Evolutionary conservation across 768 basidiomycete genomes (phyloP), one percentile per base, ranked within the genome.

Genomic region (Gloeopeniophorella convolvens): DNA sequence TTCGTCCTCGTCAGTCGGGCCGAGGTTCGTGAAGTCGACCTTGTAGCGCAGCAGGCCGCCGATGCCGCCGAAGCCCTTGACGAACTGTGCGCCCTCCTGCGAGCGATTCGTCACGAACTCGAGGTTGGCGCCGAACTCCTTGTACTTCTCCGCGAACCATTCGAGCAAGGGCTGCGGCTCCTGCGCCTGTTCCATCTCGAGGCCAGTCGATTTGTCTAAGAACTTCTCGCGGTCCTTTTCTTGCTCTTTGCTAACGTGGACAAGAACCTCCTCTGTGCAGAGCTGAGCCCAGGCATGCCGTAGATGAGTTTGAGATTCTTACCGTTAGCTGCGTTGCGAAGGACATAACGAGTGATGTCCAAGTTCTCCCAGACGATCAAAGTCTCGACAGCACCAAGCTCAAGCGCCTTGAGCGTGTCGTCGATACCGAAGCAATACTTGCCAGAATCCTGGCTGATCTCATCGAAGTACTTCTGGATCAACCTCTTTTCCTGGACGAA

Each of bases 111-210:
- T 95, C 36, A 98, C 83, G 65, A 98, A 97, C 71, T 94, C 92
- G 54, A 97, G 82, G 59, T 85, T 84, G 44, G 95, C 90, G 55
- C 95, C 96, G 64, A 97, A 98, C 34, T 95, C 91, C 67, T 90
- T 93, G 76, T 98, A 99, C 65, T 94, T 92, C 66, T 98, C 96
- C 37, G 96, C 85, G 66, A 98, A 92, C 96, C 96, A 98, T 67
- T 99, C 96, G 52, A 99, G 81, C 9, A 98, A 78, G 42, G 88
- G 74, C 62, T 88, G 79, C 1, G 96, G 83, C 58, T 99, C 96
- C 2, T 60, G 61, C 8, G 70, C 69, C 66, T 88, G 85, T 65
- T 99, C 96, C 96, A 99, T 99, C 74, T 99, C 96, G 32, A 83
- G 65, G 3, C 89, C 85, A 13, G 94, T 99, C 3, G 89, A 88